Evolutionary conservation across 225 moss, liverwort and hornwort species (phyloP).

Genomic region (Pleurozium schreberi): DNA sequence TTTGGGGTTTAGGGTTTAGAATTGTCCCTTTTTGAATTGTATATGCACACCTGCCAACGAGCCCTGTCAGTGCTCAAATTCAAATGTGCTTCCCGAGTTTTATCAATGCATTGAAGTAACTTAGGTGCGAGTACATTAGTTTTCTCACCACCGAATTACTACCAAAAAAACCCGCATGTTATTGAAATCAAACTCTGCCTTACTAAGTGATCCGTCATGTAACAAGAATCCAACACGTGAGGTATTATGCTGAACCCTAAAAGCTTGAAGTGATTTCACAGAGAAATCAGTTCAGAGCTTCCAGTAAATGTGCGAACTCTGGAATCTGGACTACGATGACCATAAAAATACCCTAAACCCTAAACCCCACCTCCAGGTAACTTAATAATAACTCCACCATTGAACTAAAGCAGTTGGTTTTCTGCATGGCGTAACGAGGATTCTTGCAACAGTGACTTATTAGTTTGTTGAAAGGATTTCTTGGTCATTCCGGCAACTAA

Average conservation of each 20-base stretch:
- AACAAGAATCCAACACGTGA: too few relatives aligned
- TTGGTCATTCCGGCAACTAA: neutral
- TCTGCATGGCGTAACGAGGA: neutral
- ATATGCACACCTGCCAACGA: neutral
- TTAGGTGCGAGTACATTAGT: neutral
- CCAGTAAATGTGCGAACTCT: too few relatives aligned
- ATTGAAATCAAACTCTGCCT: too few relatives aligned
- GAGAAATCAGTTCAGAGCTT: too few relatives aligned
- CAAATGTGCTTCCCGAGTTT: too few relatives aligned
- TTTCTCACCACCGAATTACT: too few relatives aligned
- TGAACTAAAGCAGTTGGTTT: too few relatives aligned
- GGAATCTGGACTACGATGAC: neutral
- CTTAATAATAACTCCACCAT: neutral
- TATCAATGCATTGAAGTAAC: neutral
- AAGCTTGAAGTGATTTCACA: too few relatives aligned
- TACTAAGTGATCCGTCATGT: too few relatives aligned
- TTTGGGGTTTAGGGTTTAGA: neutral
- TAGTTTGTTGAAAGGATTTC: neutral
- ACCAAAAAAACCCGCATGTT: too few relatives aligned
- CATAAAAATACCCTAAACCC: neutral
- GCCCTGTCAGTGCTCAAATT: neutral
- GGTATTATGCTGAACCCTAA: too few relatives aligned
- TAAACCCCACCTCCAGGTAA: neutral
- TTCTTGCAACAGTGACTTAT: neutral
- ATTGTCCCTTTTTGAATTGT: neutral